Conservation (phyloP, 352 stramenopile species). For the Pythium dissotocum region DNA sequence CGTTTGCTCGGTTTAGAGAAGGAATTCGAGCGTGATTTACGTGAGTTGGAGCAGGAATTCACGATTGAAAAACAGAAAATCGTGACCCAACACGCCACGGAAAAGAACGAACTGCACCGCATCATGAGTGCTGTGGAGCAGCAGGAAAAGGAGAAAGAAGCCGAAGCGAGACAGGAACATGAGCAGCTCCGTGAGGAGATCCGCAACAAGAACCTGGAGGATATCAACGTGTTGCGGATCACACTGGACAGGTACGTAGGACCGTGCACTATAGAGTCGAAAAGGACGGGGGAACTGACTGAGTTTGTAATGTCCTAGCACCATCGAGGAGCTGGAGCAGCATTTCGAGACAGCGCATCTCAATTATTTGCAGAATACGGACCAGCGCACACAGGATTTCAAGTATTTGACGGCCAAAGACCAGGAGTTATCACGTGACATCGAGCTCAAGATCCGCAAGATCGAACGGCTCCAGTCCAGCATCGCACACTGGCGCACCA, state of each 20-base stretch:
- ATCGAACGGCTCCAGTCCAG: constrained; percentile 91
- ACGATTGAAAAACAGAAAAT: constrained; percentile 85
- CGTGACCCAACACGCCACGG: constrained; percentile 55
- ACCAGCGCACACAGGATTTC: constrained; percentile 93
- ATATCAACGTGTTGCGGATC: constrained; percentile 93
- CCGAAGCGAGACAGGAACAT: constrained; percentile 74
- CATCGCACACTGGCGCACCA: constrained; percentile 90
- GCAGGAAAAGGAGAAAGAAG: constrained; percentile 79
- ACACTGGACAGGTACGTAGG: constrained; percentile 77
- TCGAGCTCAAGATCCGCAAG: constrained; percentile 93
- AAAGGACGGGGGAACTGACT: no score
- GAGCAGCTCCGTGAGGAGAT: constrained; percentile 93
- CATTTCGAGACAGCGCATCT: constrained; percentile 93
- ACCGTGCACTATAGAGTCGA: no score
- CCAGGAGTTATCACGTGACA: constrained; percentile 90
- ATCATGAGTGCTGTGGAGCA: constrained; percentile 88
- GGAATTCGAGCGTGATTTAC: constrained; percentile 89
- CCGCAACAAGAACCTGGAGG: constrained; percentile 93
- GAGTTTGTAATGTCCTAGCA: constrained; percentile 23
- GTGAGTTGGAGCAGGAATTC: constrained; percentile 84
- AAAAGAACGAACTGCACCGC: constrained; percentile 78
- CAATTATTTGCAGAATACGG: constrained; percentile 93
- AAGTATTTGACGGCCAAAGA: constrained; percentile 94
- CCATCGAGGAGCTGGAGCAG: constrained; percentile 94
- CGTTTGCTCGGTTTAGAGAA: constrained; percentile 88